Evolutionary conservation across 2,329 filamentous ascomycete genomes (phyloP).

Genomic region (Kalaharituber pfeilii): DNA sequence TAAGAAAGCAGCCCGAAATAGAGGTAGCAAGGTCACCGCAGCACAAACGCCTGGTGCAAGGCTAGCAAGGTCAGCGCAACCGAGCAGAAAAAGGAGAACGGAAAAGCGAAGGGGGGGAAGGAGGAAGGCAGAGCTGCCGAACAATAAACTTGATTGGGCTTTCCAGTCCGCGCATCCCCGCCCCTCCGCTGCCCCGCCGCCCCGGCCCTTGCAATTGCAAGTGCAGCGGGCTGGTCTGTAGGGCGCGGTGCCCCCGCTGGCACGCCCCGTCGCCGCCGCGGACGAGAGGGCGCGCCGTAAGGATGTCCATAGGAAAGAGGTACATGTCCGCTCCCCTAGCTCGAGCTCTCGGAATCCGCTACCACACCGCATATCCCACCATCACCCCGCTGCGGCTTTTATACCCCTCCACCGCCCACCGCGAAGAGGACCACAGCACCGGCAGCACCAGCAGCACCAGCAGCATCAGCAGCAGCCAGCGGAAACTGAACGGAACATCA

Average conservation of each 20-base stretch:
- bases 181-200: neutral
- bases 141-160: neutral
- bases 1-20: neutral
- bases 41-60: no score
- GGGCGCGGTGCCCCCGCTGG: neutral
- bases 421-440: neutral
- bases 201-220: neutral
- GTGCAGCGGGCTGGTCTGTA: neutral
- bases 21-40: no score
- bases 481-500: constrained; percentile 17
- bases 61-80: no score
- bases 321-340: neutral
- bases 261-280: neutral
- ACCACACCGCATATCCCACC: neutral
- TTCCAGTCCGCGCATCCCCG: neutral
- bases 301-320: neutral
- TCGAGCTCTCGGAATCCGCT: neutral
- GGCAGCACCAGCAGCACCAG: neutral
- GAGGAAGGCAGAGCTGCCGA: no score
- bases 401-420: neutral
- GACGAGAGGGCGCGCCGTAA: no score
- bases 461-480: neutral
- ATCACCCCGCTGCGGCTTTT: neutral
- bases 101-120: neutral
- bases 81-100: neutral